phyloP scores from a whole-genome alignment of 768 basidiomycete species.

The Rhodotorula sphaerocarpa region DNA sequence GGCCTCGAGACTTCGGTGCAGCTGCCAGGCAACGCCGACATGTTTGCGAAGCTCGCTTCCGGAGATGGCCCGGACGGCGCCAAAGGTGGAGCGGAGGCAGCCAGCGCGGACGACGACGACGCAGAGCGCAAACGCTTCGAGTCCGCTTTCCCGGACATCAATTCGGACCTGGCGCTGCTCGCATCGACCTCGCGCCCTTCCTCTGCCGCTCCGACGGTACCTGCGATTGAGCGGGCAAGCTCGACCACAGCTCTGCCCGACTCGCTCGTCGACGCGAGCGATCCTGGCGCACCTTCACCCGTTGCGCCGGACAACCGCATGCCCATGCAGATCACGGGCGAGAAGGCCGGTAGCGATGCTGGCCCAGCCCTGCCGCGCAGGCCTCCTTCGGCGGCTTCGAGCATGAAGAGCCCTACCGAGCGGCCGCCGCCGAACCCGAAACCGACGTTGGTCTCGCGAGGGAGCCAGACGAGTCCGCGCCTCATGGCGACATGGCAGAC shows the following conservation, averaged over 20 bases:
- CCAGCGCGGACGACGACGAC: background rate
- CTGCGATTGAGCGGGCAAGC: background rate
- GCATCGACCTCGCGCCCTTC: background rate
- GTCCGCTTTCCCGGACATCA: conserved; percentile 14
- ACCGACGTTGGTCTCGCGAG: conserved; percentile 32
- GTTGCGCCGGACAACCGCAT: background rate
- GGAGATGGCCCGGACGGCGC: background rate
- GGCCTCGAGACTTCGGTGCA: conserved; percentile 13
- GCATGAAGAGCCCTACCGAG: background rate
- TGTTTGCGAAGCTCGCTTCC: conserved; percentile 22
- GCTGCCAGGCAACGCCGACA: conserved; percentile 15
- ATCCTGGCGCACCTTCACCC: background rate
- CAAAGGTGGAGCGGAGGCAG: background rate
- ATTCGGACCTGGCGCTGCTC: conserved; percentile 3
- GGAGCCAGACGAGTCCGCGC: conserved; percentile 37
- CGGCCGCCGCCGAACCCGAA: background rate
- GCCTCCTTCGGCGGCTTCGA: background rate
- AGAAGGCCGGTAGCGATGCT: background rate
- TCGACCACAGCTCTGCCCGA: no score
- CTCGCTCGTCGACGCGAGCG: background rate
- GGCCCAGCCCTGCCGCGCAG: conserved; percentile 32
- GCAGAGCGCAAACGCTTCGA: conserved; percentile 18
- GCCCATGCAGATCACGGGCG: conserved; percentile 25
- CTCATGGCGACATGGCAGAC: conserved; percentile 32
- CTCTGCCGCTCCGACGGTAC: background rate